phyloP scores from a whole-genome alignment of 2,329 filamentous ascomycete genomes.

The Emericellopsis atlantica region DNA sequence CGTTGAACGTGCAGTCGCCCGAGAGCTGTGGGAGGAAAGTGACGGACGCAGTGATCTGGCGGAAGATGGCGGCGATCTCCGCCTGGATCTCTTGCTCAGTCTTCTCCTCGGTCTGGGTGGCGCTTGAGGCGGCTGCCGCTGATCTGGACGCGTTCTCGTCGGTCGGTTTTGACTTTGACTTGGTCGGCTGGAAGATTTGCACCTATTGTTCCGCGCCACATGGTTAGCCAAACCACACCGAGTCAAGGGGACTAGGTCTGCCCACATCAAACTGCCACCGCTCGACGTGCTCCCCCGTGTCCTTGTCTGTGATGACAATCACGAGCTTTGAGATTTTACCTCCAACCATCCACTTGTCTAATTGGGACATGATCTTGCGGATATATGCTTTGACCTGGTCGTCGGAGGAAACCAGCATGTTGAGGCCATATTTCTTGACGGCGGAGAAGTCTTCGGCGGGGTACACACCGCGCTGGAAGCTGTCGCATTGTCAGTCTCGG shows the following conservation, averaged over 20 bases:
- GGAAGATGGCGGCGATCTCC: conserved; percentile 93
- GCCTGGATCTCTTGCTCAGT: conserved; percentile 88
- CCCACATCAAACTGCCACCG: conserved; percentile 93
- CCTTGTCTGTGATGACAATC: conserved; percentile 92
- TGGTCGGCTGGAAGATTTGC: conserved; percentile 24
- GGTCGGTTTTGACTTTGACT: conserved; percentile 28
- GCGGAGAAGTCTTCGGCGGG: conserved; percentile 94
- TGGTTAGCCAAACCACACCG: conserved; percentile 3
- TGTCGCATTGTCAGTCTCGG: conserved; percentile 17
- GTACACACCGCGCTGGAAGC: conserved; percentile 77
- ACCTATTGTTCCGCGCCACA: conserved; percentile 11
- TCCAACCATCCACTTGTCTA: conserved; percentile 94
- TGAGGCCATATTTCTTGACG: conserved; percentile 98
- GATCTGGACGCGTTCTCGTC: conserved; percentile 53
- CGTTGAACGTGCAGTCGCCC: conserved; percentile 96
- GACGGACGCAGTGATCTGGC: conserved; percentile 94
- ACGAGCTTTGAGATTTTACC: conserved; percentile 97
- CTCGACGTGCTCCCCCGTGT: conserved; percentile 92
- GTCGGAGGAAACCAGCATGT: conserved; percentile 93
- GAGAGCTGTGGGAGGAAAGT: conserved; percentile 85
- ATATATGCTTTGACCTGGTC: conserved; percentile 99
- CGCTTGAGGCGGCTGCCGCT: conserved; percentile 9
- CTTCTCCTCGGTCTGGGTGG: conserved; percentile 46
- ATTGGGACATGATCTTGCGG: conserved; percentile 97
- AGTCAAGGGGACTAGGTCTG: conserved; percentile 1